phyloP scores from a whole-genome alignment of 441 rosid species.

The Gossypium gossypioides region DNA sequence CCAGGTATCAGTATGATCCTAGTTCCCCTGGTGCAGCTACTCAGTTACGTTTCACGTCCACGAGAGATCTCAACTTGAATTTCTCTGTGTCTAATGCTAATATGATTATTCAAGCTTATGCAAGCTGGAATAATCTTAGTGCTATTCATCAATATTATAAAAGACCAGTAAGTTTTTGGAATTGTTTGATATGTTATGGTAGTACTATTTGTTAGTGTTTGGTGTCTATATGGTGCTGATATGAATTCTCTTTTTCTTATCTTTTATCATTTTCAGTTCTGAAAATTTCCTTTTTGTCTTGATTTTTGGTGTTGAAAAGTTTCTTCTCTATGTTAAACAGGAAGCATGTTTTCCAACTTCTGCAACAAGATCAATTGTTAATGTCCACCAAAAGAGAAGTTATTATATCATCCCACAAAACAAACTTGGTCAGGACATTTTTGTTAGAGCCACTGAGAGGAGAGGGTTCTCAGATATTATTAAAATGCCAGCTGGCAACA shows the following conservation, averaged over 20 bases:
- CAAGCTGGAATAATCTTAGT: conserved; percentile 89
- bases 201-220: not conserved
- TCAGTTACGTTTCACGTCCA: conserved; percentile 69
- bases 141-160: conserved; percentile 41
- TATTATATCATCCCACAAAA: conserved; percentile 81
- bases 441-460: conserved; percentile 61
- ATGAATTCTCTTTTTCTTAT: not conserved
- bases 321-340: conserved; percentile 25
- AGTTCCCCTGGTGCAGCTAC: conserved; percentile 71
- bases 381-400: conserved; percentile 64
- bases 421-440: conserved; percentile 93
- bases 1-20: conserved; percentile 79
- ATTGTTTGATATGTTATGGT: conserved; percentile 5
- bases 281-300: conserved; percentile 1
- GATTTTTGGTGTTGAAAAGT: conserved; percentile 17
- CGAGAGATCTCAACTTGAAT: conserved; percentile 76
- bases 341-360: conserved; percentile 43
- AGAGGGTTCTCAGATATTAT: conserved; percentile 45
- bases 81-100: conserved; percentile 76
- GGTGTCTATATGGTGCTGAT: not conserved
- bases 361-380: conserved; percentile 50
- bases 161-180: conserved; percentile 34
- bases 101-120: conserved; percentile 91
- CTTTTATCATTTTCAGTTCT: not conserved
- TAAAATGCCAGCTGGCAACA: conserved; percentile 91